Evolutionary conservation across 2,329 filamentous ascomycete genomes (phyloP).

Genomic region (Alternaria postmessia): DNA sequence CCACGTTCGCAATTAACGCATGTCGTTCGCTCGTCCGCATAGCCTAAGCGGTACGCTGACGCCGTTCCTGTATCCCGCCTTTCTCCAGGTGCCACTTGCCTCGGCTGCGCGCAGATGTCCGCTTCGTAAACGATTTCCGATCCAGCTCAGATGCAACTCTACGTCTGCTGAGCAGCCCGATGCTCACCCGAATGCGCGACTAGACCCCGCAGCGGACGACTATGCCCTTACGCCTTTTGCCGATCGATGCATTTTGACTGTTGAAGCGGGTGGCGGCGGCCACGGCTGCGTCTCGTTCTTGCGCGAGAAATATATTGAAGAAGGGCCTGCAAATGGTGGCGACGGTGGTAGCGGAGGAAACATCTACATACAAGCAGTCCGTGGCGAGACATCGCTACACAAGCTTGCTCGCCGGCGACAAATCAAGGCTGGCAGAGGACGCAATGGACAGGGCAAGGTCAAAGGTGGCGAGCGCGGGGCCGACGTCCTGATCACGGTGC

Average conservation of each 20-base stretch:
- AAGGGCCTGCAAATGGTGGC: conserved; percentile 92
- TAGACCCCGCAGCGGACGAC: conserved; percentile 84
- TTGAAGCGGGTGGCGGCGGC: conserved; percentile 83
- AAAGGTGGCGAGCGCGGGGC: conserved; percentile 81
- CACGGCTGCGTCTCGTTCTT: conserved; percentile 95
- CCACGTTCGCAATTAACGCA: conserved; percentile 25
- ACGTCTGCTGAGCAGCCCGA: conserved; percentile 22
- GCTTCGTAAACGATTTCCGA: conserved; percentile 20
- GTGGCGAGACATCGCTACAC: conserved; percentile 90
- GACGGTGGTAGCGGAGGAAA: conserved; percentile 92
- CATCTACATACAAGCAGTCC: conserved; percentile 91
- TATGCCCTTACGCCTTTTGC: conserved; percentile 85
- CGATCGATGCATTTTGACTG: conserved; percentile 80
- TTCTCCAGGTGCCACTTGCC: conserved; percentile 37
- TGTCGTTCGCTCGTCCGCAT: conserved; percentile 41
- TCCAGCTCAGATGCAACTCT: conserved; percentile 40
- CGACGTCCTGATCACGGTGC: conserved; percentile 87
- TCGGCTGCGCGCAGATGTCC: conserved; percentile 31
- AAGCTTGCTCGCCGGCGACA: conserved; percentile 83
- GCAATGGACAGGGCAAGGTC: conserved; percentile 77
- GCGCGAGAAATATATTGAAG: conserved; percentile 85
- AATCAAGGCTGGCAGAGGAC: conserved; percentile 77
- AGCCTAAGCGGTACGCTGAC: conserved; percentile 50
- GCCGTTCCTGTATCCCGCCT: conserved; percentile 57
- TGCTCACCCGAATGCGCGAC: conserved; percentile 38